Evolutionary conservation across 768 basidiomycete species (phyloP), one percentile per base, ranked within the genome.

Genomic region (Tephrocybe sp.): DNA sequence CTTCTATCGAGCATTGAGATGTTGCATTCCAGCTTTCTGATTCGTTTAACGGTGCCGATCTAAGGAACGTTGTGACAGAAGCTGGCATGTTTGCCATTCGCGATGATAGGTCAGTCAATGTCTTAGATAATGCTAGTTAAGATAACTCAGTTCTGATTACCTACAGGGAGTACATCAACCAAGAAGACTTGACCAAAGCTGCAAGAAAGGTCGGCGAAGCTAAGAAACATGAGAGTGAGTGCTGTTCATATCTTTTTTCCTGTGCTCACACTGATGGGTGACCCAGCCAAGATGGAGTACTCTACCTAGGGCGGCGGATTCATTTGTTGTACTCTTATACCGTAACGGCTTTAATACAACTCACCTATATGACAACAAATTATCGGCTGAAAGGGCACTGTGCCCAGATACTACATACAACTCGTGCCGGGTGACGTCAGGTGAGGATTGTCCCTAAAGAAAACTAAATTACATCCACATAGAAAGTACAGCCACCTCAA

Each of bases 21-120:
- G 17, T 45, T 45, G 21, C 50, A 26, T 42, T 42, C 21, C 53
- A 89, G 88, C 79, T 96, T 21, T 89, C 89, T 0, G 95, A 97
- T 59, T 81, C 80, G 0, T 98, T 98, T 76, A 98, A 98, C 65
- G 97, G 97, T 48, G 97, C 97, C 15, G 97, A 98, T 74, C 68
- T 98, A 64, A 81, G 94, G 42, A 98, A 98, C 65, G 90, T 98
- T 20, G 84, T 95, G 37, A 97, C 93, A 3, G 94, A 96, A 68
- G 88, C 92, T 18, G 96, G 96, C 39, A 96, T 99, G 93, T 98
- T 98, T 64, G 97, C 97, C 6, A 98, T 99, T 61, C 83, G 97
- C 40, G 96, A 98, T 53, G 96, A 98, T 60, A 78, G 91, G 90
- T 88, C 49, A 48, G 80, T 65, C 4, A n/a, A 4, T 42, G 34